Evolutionary conservation across 306 rosid species (phyloP).

Genomic region (Delonix regia): DNA sequence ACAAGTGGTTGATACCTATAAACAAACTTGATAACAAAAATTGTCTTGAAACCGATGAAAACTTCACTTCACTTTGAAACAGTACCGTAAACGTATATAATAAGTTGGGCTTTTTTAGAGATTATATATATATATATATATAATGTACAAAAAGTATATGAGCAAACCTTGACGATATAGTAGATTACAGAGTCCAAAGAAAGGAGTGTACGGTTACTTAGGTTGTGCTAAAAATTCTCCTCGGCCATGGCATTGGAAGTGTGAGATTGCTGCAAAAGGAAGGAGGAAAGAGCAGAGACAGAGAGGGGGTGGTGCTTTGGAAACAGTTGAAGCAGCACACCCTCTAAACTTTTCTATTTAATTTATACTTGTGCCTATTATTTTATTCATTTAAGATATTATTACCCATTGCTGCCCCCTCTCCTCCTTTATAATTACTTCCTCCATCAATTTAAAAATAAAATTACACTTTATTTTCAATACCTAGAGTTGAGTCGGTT

Average conservation of each 20-base stretch:
- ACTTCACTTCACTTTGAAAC: background rate
- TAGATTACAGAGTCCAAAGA: background rate
- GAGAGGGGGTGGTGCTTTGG: slow-evolving; percentile 21
- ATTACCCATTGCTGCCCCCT: slow-evolving; percentile 1
- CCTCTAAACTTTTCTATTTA: slow-evolving; percentile 16
- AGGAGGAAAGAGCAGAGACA: slow-evolving; percentile 5
- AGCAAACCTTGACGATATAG: slow-evolving; percentile 24
- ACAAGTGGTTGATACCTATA: background rate
- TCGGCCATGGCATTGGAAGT: slow-evolving; percentile 32
- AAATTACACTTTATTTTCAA: background rate
- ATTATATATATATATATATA: background rate
- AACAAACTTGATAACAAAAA: background rate
- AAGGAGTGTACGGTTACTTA: background rate
- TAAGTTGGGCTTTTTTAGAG: background rate
- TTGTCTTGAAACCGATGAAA: background rate
- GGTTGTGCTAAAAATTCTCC: slow-evolving; percentile 1
- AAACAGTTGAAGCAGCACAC: background rate
- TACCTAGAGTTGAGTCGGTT: background rate
- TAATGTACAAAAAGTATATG: background rate
- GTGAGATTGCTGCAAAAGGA: slow-evolving; percentile 8
- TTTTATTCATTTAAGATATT: background rate
- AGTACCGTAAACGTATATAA: no score
- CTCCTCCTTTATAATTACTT: slow-evolving; percentile 4
- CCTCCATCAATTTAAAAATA: background rate
- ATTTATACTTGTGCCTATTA: slow-evolving; percentile 17